phyloP scores from a whole-genome alignment of 305 asterid species.

The Plantago coronopus region DNA sequence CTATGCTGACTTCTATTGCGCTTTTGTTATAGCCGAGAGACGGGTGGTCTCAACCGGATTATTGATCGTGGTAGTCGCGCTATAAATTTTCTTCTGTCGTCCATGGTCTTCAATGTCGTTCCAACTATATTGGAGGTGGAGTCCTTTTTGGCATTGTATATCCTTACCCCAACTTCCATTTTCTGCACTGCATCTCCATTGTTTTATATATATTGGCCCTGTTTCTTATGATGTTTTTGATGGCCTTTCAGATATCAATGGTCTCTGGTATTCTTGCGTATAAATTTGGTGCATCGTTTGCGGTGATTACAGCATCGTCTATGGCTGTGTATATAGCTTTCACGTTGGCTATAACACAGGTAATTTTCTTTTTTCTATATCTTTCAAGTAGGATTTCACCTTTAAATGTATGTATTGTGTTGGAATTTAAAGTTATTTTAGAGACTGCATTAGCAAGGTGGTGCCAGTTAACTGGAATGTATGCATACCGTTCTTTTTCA shows the following conservation, averaged over 20 bases:
- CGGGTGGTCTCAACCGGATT: conserved; percentile 87
- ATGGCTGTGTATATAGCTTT: conserved; percentile 78
- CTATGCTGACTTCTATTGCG: conserved; percentile 21
- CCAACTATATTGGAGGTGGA: conserved; percentile 90
- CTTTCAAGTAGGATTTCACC: not conserved
- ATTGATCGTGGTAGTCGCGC: conserved; percentile 99
- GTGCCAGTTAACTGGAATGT: conserved; percentile 4
- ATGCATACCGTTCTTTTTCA: conserved; percentile 3
- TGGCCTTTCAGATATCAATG: conserved; percentile 79
- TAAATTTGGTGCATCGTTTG: conserved; percentile 95
- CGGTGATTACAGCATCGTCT: conserved; percentile 87
- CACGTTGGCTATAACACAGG: conserved; percentile 89
- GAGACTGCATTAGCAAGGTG: conserved; percentile 1
- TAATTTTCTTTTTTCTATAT: conserved; percentile 16
- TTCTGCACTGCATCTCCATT: conserved; percentile 1
- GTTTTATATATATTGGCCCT: not conserved
- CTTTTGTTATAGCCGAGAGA: conserved; percentile 70
- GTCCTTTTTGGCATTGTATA: conserved; percentile 13
- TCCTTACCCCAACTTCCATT: conserved; percentile 8
- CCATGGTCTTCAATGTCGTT: conserved; percentile 94
- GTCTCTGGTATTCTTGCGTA: conserved; percentile 97
- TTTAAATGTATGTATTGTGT: not conserved
- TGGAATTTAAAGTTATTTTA: conserved; percentile 14
- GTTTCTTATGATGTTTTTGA: conserved; percentile 21
- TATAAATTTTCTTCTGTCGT: conserved; percentile 84